phyloP scores from a whole-genome alignment of 2,329 filamentous ascomycete species.

The Diatrype stigma region DNA sequence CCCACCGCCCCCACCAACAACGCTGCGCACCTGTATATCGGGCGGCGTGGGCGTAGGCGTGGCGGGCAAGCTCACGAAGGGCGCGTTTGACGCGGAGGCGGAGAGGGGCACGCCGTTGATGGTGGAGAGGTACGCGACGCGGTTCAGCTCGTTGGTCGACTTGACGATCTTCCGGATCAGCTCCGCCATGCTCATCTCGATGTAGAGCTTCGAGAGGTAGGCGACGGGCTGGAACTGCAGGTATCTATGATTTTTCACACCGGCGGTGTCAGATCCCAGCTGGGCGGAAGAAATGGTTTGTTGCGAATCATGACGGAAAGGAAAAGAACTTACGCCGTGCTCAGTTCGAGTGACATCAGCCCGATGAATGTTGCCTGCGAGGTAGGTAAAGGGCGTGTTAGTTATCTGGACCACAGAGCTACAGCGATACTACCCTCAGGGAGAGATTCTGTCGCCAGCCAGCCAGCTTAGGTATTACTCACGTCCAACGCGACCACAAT shows the following conservation, averaged over 20 bases:
- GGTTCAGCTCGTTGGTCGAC: not conserved
- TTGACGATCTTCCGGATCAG: constrained; percentile 37
- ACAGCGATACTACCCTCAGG: too few relatives aligned
- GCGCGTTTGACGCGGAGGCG: too few relatives aligned
- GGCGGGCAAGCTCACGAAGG: too few relatives aligned
- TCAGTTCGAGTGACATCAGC: constrained; percentile 40
- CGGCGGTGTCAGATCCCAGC: too few relatives aligned
- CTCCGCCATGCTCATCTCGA: constrained; percentile 48
- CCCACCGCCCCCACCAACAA: not conserved
- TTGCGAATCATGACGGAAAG: not conserved
- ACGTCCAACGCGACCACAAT: constrained; percentile 42
- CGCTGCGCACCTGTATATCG: too few relatives aligned
- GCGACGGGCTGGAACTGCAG: constrained; percentile 38
- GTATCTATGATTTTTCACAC: constrained; percentile 29
- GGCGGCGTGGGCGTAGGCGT: too few relatives aligned
- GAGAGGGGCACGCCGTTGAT: not conserved
- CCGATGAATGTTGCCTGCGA: constrained; percentile 31
- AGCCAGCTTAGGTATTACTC: constrained; percentile 2
- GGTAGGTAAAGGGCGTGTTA: too few relatives aligned
- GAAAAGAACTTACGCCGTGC: constrained; percentile 31
- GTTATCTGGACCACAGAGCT: too few relatives aligned
- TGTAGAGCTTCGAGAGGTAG: constrained; percentile 33
- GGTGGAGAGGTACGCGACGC: not conserved
- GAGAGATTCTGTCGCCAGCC: too few relatives aligned
- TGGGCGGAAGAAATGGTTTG: not conserved